Evolutionary conservation across 208 protist species (phyloP).

Genomic region (Trypanosoma vivax): DNA sequence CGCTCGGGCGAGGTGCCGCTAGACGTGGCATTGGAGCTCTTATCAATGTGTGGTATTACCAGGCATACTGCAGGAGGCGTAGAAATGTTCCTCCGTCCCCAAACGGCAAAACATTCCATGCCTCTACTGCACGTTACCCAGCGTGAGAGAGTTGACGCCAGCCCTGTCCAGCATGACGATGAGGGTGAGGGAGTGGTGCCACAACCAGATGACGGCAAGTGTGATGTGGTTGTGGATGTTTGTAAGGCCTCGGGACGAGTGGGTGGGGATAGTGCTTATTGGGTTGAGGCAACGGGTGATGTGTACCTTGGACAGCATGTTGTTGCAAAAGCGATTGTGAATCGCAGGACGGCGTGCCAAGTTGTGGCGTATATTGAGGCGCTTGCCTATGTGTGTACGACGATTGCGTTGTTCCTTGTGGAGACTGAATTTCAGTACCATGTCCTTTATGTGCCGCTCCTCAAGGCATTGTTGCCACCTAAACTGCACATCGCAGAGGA

Average conservation of each 20-base stretch:
- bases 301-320: slow-evolving; percentile 11
- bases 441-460: slow-evolving; percentile 11
- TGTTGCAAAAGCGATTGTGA: not conserved
- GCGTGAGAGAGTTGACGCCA: not conserved
- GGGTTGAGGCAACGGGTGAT: slow-evolving; percentile 8
- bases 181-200: not conserved
- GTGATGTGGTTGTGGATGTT: slow-evolving; percentile 5
- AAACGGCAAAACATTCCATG: not conserved
- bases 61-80: slow-evolving; percentile 31
- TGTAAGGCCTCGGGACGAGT: not conserved
- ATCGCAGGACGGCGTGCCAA: not conserved
- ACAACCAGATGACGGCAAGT: not conserved
- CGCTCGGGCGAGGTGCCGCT: slow-evolving; percentile 58
- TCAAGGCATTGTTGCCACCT: not conserved
- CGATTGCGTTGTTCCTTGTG: slow-evolving; percentile 1
- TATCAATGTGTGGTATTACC: slow-evolving; percentile 46
- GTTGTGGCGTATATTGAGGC: slow-evolving; percentile 8
- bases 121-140: slow-evolving; percentile 18
- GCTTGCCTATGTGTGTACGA: slow-evolving; percentile 13
- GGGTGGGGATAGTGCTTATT: slow-evolving; percentile 2
- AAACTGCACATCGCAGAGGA: not conserved
- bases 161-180: not conserved
- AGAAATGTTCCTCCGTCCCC: not conserved
- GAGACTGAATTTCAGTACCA: not conserved
- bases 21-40: slow-evolving; percentile 25